These are phyloP conservation scores for Amoebophrya sp. DNA, from an alignment of 169 alveolate species.

Conservation along the genomic window DNA sequence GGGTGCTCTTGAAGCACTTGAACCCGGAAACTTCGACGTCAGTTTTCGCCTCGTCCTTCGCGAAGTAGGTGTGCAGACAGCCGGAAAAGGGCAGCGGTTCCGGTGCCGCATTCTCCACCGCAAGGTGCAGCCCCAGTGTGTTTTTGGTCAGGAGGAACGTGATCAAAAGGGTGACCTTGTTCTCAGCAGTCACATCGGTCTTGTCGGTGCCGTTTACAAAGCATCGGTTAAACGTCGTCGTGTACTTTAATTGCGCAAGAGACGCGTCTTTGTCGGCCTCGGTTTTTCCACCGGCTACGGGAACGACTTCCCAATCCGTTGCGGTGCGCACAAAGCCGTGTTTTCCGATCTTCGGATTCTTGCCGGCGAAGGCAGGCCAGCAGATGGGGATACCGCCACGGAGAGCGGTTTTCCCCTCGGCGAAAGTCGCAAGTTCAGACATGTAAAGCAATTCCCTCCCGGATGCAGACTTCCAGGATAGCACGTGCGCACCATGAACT, in stretches of 20 bases:
- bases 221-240: background rate
- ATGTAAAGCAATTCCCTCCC: background rate
- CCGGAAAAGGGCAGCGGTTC: background rate
- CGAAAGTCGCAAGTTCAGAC: background rate
- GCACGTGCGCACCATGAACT: background rate
- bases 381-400: slow-evolving; percentile 12
- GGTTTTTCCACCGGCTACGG: no score
- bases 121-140: background rate
- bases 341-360: background rate
- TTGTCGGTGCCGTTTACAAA: background rate
- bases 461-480: background rate
- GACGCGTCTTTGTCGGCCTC: background rate
- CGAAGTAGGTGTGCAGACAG: background rate
- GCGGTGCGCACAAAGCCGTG: slow-evolving; percentile 1
- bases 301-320: background rate
- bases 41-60: background rate
- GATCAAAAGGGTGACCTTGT: background rate
- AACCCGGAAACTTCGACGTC: background rate
- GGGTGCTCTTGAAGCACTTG: background rate
- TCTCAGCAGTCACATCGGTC: background rate
- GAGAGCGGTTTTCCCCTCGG: background rate
- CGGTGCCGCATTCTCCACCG: background rate
- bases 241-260: background rate
- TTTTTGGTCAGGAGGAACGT: background rate
- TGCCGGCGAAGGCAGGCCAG: background rate